Conservation (phyloP, 192 early-diverging fungal genomes). For the Phycomyces nitens region DNA sequence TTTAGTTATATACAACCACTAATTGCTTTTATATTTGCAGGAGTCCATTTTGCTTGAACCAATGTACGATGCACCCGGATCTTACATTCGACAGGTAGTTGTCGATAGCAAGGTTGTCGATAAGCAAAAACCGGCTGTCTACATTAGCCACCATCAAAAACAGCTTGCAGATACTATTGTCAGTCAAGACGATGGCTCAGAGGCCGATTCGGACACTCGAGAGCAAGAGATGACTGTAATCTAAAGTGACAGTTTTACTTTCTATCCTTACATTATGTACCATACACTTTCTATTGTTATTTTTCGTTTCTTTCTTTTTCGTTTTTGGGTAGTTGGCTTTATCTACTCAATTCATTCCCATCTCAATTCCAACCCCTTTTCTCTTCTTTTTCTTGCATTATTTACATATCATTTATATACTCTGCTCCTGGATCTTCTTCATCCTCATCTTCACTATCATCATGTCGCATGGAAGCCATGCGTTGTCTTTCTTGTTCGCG, state of each 20-base stretch:
- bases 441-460: background rate
- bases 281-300: background rate
- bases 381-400: background rate
- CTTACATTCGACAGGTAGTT: constrained; percentile 68
- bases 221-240: constrained; percentile 24
- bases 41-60: constrained; percentile 75
- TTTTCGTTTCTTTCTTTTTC: background rate
- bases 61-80: constrained; percentile 77
- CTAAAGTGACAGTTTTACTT: background rate
- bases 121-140: constrained; percentile 59
- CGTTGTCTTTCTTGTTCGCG: background rate
- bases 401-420: constrained; percentile 2
- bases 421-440: constrained; percentile 2
- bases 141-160: constrained; percentile 46
- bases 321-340: too few relatives aligned
- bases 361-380: too few relatives aligned
- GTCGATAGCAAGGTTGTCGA: constrained; percentile 64
- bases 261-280: background rate
- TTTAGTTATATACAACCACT: too few relatives aligned
- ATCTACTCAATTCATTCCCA: too few relatives aligned
- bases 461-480: background rate
- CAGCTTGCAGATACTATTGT: constrained; percentile 10
- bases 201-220: constrained; percentile 4
- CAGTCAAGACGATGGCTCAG: constrained; percentile 14
- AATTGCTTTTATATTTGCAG: constrained; percentile 27